Evolutionary conservation across 2,329 filamentous ascomycete genomes (phyloP).

Genomic region (Neofusicoccum umdonicola): DNA sequence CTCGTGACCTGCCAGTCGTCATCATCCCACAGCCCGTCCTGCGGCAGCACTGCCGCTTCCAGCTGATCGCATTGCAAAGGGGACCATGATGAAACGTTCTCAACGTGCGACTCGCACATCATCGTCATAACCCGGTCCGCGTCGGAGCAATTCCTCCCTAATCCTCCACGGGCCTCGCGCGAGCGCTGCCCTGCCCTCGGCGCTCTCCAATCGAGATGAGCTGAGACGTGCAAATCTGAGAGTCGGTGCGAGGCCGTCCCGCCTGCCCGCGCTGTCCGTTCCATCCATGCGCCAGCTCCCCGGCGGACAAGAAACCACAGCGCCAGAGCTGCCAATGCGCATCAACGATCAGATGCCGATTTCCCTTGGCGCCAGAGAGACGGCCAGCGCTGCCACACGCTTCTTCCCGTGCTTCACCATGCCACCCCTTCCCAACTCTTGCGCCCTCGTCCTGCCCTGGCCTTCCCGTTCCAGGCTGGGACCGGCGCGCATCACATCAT

Average conservation of each 20-base stretch:
- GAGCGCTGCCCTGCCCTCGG: neutral
- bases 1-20: slow-evolving; percentile 6
- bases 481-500: slow-evolving; percentile 5
- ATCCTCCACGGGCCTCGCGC: neutral
- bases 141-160: neutral
- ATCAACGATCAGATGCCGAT: slow-evolving; percentile 3
- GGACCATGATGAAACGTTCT: too few relatives aligned
- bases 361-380: neutral
- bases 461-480: neutral
- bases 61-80: neutral
- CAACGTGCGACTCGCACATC: neutral
- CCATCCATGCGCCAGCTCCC: neutral
- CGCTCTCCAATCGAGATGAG: slow-evolving; percentile 12
- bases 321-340: neutral
- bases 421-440: neutral
- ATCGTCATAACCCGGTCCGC: neutral
- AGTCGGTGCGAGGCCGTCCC: neutral
- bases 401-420: slow-evolving; percentile 6
- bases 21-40: neutral
- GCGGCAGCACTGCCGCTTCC: slow-evolving; percentile 10
- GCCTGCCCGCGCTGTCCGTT: neutral
- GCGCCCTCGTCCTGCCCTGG: neutral
- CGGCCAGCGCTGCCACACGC: neutral
- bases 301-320: neutral
- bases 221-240: slow-evolving; percentile 9